These are phyloP conservation scores for Lathyrus tuberosus DNA, from an alignment of 306 rosid genomes.

Conservation along the genomic window DNA sequence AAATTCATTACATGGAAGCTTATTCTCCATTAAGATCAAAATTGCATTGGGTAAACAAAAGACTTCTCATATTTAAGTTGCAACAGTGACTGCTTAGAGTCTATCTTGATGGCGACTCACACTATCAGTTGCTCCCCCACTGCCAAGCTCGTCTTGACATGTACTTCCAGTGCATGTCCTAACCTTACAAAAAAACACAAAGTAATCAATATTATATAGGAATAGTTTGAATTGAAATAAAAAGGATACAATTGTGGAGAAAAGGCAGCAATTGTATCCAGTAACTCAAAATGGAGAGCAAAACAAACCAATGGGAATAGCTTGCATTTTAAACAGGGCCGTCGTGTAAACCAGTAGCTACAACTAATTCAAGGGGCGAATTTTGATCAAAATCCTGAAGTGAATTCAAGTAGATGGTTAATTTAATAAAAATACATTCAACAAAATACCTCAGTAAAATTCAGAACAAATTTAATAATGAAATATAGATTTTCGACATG, in stretches of 20 bases:
- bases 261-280: slow-evolving; percentile 35
- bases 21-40: too few relatives aligned
- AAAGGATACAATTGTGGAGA: slow-evolving; percentile 11
- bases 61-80: slow-evolving; percentile 50
- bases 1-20: too few relatives aligned
- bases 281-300: slow-evolving; percentile 33
- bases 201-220: slow-evolving; percentile 6
- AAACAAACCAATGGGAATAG: too few relatives aligned
- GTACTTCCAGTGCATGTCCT: slow-evolving; percentile 57
- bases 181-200: slow-evolving; percentile 25
- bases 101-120: slow-evolving; percentile 79
- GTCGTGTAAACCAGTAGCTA: slow-evolving; percentile 84
- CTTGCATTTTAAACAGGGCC: slow-evolving; percentile 56
- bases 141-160: slow-evolving; percentile 57
- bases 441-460: slow-evolving; percentile 3
- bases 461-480: slow-evolving; percentile 32
- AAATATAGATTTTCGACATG: slow-evolving; percentile 58
- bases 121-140: slow-evolving; percentile 52
- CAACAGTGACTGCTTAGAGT: slow-evolving; percentile 87
- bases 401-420: slow-evolving; percentile 28
- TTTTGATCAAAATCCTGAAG: slow-evolving; percentile 94
- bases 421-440: slow-evolving; percentile 12
- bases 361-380: slow-evolving; percentile 98
- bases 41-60: too few relatives aligned
- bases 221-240: slow-evolving; percentile 26